Evolutionary conservation across 306 rosid genomes (phyloP), one percentile per base, ranked within the genome.

Genomic region (Castanea crenata): DNA sequence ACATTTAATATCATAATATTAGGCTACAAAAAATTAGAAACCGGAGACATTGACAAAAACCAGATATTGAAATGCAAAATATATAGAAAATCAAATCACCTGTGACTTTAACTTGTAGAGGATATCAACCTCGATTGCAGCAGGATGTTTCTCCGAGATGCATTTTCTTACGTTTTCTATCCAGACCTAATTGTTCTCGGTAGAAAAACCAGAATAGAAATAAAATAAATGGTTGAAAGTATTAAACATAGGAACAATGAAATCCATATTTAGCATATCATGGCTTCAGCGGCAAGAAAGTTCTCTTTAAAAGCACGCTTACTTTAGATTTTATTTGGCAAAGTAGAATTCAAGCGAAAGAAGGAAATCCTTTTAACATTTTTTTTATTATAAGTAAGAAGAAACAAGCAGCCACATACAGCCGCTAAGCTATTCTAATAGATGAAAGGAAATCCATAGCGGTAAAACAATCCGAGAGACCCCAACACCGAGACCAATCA

Each of bases 91-190:
- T 76, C 69, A 73, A 55, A 81, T 83, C 77, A 95, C 99, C 99
- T 92, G 90, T 23, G 83, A 81, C 75, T 88, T 88, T 84, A 95
- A 82, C 83, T 91, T 87, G 87, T 83, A 79, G 73, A 95, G 89
- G 82, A 41, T 74, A 82, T 89, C 90, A 78, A 95, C 25, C 46
- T 91, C 91, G 55, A 92, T 74, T 13, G 81, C 79, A 71, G 87
- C 82, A 67, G 90, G 92, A 63, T 74, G 80, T 65, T 83, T 83
- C 64, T 77, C 88, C 15, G 85, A 83, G 70, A 91, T 71, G 81
- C 92, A 92, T 55, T 78, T 93, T 84, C 86, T 83, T 65, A 88
- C 84, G 11, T 84, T 86, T 81, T 78, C 88, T 74, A 87, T 84
- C 91, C 95, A 93, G 81, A 84, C 85, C 99, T 95, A 77, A 77